phyloP scores from a whole-genome alignment of 1,284 basidiomycete genomes.

The Puccinia novopanici region DNA sequence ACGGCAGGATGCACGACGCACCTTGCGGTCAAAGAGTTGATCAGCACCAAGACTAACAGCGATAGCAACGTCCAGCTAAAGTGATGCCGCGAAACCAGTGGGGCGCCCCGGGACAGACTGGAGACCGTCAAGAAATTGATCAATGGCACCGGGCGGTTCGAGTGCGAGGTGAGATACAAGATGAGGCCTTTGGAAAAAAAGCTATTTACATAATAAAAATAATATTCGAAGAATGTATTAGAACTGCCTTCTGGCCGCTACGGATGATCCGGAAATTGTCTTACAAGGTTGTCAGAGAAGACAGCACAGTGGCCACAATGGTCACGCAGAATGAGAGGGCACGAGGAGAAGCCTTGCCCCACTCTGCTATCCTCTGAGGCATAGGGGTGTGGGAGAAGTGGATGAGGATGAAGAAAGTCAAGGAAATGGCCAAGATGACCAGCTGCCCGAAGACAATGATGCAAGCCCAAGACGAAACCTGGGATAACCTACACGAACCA shows the following conservation, averaged over 20 bases:
- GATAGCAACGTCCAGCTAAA: slow-evolving; percentile 36
- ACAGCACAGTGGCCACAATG: slow-evolving; percentile 20
- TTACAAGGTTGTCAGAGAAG: slow-evolving; percentile 31
- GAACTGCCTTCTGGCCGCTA: too few relatives aligned
- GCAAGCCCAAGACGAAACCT: slow-evolving; percentile 18
- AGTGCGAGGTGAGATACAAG: slow-evolving; percentile 20
- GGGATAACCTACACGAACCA: neutral
- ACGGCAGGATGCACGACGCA: neutral
- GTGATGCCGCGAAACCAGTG: slow-evolving; percentile 13
- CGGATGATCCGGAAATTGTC: neutral
- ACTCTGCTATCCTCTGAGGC: slow-evolving; percentile 12
- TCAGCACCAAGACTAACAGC: slow-evolving; percentile 2
- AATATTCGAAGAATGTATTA: too few relatives aligned
- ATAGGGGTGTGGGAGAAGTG: slow-evolving; percentile 31
- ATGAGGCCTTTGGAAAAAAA: slow-evolving; percentile 40
- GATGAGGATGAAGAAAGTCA: slow-evolving; percentile 40
- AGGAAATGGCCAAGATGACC: slow-evolving; percentile 7
- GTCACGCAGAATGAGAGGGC: slow-evolving; percentile 18
- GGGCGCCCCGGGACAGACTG: slow-evolving; percentile 32
- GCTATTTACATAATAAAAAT: too few relatives aligned
- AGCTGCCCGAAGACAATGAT: slow-evolving; percentile 16
- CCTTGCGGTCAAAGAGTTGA: slow-evolving; percentile 40
- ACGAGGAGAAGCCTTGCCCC: slow-evolving; percentile 12
- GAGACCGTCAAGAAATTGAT: slow-evolving; percentile 28
- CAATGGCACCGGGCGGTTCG: slow-evolving; percentile 20